Percentiles rank a stretch among this genome's conserved stretches.
These are phyloP conservation scores for Aspergillus neoniger DNA, from an alignment of 2,329 filamentous ascomycete species.

Conservation along the genomic window DNA sequence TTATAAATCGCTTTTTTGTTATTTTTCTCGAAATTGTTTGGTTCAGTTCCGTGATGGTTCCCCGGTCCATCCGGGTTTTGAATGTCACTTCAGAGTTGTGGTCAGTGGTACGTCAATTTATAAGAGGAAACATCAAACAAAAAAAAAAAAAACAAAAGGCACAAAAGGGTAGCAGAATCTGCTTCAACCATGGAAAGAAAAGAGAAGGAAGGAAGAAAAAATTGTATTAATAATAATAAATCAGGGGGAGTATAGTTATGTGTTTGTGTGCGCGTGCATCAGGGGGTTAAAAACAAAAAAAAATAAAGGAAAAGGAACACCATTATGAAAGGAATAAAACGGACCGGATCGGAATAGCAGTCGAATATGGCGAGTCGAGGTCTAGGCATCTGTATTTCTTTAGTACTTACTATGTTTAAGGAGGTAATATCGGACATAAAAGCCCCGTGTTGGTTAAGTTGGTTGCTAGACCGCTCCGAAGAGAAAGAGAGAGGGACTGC, in stretches of 20 bases:
- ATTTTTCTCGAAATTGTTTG: background rate
- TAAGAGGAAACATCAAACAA: no score
- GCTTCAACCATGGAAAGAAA: background rate
- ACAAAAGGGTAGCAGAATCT: background rate
- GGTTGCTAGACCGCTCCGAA: background rate
- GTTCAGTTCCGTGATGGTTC: background rate
- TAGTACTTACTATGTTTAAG: background rate
- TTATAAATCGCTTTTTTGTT: no score
- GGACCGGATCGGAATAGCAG: background rate
- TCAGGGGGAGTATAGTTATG: no score
- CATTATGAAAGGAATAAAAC: background rate
- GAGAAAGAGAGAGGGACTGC: background rate
- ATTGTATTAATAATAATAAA: background rate
- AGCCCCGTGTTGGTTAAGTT: background rate
- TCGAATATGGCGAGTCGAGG: background rate
- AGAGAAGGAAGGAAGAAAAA: background rate
- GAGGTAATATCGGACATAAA: background rate
- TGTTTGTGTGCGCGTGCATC: background rate
- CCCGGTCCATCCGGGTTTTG: no score
- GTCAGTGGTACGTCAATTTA: no score
- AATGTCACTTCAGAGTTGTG: no score
- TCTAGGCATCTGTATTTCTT: background rate
- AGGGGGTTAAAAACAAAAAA: background rate
- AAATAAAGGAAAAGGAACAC: no score
- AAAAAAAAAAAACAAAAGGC: no score